phyloP scores from a whole-genome alignment of 1,139 yeast species.

The Candida tropicalis region DNA sequence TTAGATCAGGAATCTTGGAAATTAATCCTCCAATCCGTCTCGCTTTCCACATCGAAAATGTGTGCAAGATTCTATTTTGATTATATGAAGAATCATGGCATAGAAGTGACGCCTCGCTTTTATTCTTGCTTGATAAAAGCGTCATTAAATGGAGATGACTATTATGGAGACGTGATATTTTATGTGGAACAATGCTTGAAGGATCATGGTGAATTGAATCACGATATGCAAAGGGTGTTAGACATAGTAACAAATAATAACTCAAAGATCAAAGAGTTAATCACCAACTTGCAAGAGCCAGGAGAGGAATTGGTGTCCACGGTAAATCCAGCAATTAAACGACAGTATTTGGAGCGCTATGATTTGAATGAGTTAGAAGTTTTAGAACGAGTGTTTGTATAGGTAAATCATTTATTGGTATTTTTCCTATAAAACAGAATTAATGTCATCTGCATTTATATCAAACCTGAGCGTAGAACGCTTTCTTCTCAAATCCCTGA shows the following conservation, averaged over 20 bases:
- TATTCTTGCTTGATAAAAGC: slow-evolving; percentile 31
- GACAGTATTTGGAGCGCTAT: slow-evolving; percentile 8
- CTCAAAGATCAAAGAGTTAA: not conserved
- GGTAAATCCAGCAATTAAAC: not conserved
- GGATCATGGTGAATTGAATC: slow-evolving; percentile 12
- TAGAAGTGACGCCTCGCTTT: slow-evolving; percentile 18
- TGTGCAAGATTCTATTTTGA: slow-evolving; percentile 29
- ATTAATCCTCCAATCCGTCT: slow-evolving; percentile 31
- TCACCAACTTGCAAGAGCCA: not conserved
- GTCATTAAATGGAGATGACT: slow-evolving; percentile 27
- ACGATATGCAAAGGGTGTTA: not conserved
- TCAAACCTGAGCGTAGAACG: slow-evolving; percentile 30
- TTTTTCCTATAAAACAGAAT: slow-evolving; percentile 27
- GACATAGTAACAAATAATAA: not conserved
- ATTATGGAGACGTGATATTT: slow-evolving; percentile 21
- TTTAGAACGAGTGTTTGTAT: slow-evolving; percentile 22
- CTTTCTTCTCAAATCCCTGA: slow-evolving; percentile 15
- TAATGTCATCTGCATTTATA: slow-evolving; percentile 42
- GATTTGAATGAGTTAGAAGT: slow-evolving; percentile 32
- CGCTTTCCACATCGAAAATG: slow-evolving; percentile 32
- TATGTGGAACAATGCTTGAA: slow-evolving; percentile 20
- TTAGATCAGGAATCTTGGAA: slow-evolving; percentile 34
- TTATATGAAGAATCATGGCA: slow-evolving; percentile 19
- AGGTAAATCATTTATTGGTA: too few species aligned
- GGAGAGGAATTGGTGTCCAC: not conserved